Conservation (phyloP, 169 alveolate species). For the Eimeria nieschulzi region DNA sequence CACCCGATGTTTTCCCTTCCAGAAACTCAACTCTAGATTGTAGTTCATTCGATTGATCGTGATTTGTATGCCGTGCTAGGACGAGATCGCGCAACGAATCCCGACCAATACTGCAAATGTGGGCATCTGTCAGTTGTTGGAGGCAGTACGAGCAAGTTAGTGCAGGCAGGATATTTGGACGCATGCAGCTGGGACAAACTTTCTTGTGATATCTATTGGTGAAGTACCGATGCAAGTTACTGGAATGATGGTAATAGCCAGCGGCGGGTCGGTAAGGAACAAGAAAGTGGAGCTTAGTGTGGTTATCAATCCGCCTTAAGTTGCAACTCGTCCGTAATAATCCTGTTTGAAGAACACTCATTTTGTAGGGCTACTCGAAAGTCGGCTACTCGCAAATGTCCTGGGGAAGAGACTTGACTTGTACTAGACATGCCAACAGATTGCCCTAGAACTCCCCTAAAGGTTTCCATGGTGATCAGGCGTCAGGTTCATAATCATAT, state of each 20-base stretch:
- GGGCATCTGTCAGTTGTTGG: conserved; percentile 11
- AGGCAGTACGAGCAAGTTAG: conserved; percentile 33
- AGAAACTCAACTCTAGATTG: not conserved
- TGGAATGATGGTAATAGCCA: conserved; percentile 49
- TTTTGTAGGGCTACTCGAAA: too few relatives aligned
- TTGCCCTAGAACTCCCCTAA: too few relatives aligned
- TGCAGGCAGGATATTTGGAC: conserved; percentile 55
- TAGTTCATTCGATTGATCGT: not conserved
- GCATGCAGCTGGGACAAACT: conserved; percentile 37
- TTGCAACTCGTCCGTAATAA: too few relatives aligned
- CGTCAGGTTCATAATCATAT: too few relatives aligned
- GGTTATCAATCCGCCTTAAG: too few relatives aligned
- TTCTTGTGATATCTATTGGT: conserved; percentile 67
- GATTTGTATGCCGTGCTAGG: conserved; percentile 10
- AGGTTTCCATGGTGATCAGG: too few relatives aligned
- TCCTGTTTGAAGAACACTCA: too few relatives aligned
- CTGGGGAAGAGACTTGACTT: too few relatives aligned
- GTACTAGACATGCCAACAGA: too few relatives aligned
- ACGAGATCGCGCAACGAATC: conserved; percentile 55
- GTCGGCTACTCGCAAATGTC: too few relatives aligned
- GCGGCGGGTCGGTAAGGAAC: not conserved
- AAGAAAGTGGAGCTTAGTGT: too few relatives aligned
- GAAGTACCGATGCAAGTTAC: conserved; percentile 53
- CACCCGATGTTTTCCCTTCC: not conserved
- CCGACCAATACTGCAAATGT: conserved; percentile 47